Base-by-base conservation (phyloP, 768 basidiomycete genomes). In the Termitomyces sp. region DNA sequence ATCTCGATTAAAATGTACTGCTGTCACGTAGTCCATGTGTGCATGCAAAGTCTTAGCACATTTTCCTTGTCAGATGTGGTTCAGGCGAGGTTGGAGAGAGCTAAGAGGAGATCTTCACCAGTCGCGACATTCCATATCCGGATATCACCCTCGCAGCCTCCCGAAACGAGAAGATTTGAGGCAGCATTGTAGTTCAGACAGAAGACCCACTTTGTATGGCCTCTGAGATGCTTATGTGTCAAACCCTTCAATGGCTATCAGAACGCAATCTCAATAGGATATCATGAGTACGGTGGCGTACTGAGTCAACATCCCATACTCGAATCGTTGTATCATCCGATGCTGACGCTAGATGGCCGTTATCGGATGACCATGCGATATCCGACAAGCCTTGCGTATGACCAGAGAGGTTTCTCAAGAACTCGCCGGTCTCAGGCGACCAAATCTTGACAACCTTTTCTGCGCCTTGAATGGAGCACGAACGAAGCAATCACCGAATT, bases 1-100 rank as follows among this genome's bases (percentile, higher is more conserved):
- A 63, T 98, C 96, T 66, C 85, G 72, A 66, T 95, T 96, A 76
- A 96, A 99, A 67, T 92, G 88, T 3, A 98, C 94, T 2, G 91
- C 90, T 12, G 94, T 95, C 27, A 98, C 92, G 58, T 91, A 95
- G 71, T 98, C 96, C 47, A 94, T 78, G 69, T 98, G 96, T 0
- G 93, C 96, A 59, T 93, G 91, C 23, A 99, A 68, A 2, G 88
- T 90, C 70, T 91, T 88, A 70, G 92, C 79, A 64, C 86, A 89
- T 66, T 83, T 89, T 19, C 93, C 96, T 93, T 60, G 23, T 45
- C 50, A 11, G 28, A 58, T 53, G 19, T 14, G 61, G 48, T 48
- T 44, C n/a, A 55, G 44, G 12, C 7, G 6, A 44, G 32, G 34
- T 14, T 7, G 17, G 32, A 19, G n/a, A 19, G 48, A 34, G 30